Percentiles rank a stretch among this genome's conserved stretches.
phyloP scores from a whole-genome alignment of 805 yeast species.

The Limtongia smithiae region DNA sequence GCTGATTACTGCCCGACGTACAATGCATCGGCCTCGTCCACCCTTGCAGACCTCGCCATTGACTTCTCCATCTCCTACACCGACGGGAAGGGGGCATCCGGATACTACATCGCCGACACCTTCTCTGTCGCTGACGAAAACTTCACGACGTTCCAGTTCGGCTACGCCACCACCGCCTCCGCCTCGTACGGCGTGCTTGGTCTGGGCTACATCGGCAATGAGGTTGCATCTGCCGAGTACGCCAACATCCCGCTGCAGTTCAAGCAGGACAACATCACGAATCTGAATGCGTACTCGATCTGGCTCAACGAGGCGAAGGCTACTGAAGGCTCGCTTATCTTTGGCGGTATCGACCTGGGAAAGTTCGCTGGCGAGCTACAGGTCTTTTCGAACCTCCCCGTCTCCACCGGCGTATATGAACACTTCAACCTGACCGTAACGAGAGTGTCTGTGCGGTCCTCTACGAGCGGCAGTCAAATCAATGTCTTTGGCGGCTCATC shows the following conservation, averaged over 20 bases:
- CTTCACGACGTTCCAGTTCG: conserved; percentile 57
- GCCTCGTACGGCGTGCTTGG: conserved; percentile 56
- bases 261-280: conserved; percentile 43
- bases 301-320: conserved; percentile 41
- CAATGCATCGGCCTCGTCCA: conserved; percentile 31
- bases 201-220: conserved; percentile 40
- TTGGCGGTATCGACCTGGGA: conserved; percentile 46
- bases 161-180: conserved; percentile 66
- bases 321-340: conserved; percentile 39
- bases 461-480: background rate
- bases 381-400: conserved; percentile 31
- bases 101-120: conserved; percentile 62
- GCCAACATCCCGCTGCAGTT: conserved; percentile 37
- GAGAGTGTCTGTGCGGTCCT: conserved; percentile 4
- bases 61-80: conserved; percentile 39
- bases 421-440: conserved; percentile 10
- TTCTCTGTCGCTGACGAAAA: conserved; percentile 49
- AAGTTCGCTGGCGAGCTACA: conserved; percentile 41
- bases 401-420: background rate
- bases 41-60: conserved; percentile 27
- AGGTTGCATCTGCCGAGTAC: conserved; percentile 30
- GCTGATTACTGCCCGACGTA: conserved; percentile 34
- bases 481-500: conserved; percentile 2
- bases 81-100: conserved; percentile 53
- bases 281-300: conserved; percentile 45